Base-by-base conservation (phyloP, 768 basidiomycete genomes). In the Botryobasidium botryosum region DNA sequence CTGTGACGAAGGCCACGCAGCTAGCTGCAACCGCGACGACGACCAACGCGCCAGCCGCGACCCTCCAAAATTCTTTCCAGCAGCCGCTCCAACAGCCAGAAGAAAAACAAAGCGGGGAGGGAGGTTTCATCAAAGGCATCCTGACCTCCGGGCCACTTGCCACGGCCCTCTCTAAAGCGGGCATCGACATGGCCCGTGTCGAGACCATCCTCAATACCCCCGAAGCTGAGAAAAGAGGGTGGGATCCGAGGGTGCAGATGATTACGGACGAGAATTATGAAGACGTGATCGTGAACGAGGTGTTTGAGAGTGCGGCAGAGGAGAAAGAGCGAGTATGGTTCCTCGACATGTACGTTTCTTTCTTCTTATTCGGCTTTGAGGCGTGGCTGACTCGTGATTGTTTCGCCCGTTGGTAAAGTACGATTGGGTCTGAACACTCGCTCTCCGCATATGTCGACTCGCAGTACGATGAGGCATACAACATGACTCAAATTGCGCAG, bases 251-350 rank as follows among this genome's bases (percentile, higher is more conserved):
- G 24, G 71, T 91, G 32, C 73, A 77, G 21, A 64, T 88, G 29
- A 74, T 92, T 59, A 85, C 79, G 41, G 87, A 91, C 59, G 68
- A 77, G 40, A 90, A 85, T 59, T 90, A 71, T 56, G 62, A 70
- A 23, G 75, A 81, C 24, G 27, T 82, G 40, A 71, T 90, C 48
- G 71, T 77, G 27, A 72, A 83, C 45, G 86, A 87, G 60, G 53
- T 60, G 13, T 59, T 88, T 53, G 68, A 69, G 12, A 48, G 52
- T 6, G 61, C 68, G 40, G 71, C 79, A 50, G 46, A 52, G 27
- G 75, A 76, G 54, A 62, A 68, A 47, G 64, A 77, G 31, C 68
- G 85, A 36, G 68, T 76, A 8, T 92, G 87, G 87, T 67, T 80
- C 51, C 59, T 87, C 26, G 59, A 84, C 44, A 70, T 91, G 87